A percentile compares a stretch with the other conserved stretches of the same genome.
Evolutionary conservation across 1,284 basidiomycete species (phyloP).

Genomic region (Phlebopus sp.): DNA sequence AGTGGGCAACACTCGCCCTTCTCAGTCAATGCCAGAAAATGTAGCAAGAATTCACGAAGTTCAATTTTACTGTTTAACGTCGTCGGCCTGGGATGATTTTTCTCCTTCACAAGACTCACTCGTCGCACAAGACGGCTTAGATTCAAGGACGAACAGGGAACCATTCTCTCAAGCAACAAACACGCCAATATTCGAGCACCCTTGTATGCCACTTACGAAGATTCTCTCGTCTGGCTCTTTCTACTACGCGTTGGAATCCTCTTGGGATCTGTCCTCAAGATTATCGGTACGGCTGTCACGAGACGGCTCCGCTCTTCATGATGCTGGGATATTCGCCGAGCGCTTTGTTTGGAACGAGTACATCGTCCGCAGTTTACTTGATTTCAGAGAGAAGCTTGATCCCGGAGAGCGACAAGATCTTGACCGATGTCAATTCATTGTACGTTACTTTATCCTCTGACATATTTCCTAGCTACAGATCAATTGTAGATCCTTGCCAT

Average conservation of each 20-base stretch:
- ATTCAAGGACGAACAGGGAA: constrained; percentile 47
- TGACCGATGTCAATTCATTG: constrained; percentile 78
- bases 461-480: constrained; percentile 15
- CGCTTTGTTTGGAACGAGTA: constrained; percentile 89
- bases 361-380: constrained; percentile 74
- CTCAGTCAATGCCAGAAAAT: constrained; percentile 52
- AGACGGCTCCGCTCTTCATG: constrained; percentile 45
- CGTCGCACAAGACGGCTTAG: constrained; percentile 50
- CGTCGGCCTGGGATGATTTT: constrained; percentile 68
- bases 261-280: constrained; percentile 88
- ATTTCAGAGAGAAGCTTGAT: constrained; percentile 78
- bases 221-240: constrained; percentile 91
- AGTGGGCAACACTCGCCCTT: constrained; percentile 74
- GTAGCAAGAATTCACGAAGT: constrained; percentile 78
- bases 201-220: constrained; percentile 86
- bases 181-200: constrained; percentile 74
- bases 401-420: constrained; percentile 64
- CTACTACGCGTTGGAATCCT: constrained; percentile 82
- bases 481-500: constrained; percentile 74
- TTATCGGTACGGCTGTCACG: constrained; percentile 65
- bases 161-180: constrained; percentile 43
- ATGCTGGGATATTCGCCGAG: constrained; percentile 70
- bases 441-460: constrained; percentile 42
- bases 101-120: constrained; percentile 48
- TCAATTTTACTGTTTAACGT: constrained; percentile 71